A percentile compares a stretch with the other conserved stretches of the same genome.
Evolutionary conservation across 306 rosid species (phyloP).

Genomic region (Heteromeles arbutifolia): DNA sequence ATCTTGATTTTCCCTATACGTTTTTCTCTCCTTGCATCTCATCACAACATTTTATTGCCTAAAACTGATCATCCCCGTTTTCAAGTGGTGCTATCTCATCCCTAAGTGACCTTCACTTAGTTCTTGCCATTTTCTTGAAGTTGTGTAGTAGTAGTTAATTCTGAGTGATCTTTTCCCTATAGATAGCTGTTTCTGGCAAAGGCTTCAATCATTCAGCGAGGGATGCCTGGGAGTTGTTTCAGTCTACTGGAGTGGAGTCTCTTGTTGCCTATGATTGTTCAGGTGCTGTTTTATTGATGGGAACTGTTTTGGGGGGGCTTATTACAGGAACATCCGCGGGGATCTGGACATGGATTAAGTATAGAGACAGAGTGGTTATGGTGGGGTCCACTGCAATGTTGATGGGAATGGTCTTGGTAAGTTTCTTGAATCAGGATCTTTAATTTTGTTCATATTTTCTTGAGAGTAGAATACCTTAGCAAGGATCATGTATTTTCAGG

Average conservation of each 20-base stretch:
- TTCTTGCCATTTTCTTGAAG: slow-evolving; percentile 4
- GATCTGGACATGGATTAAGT: slow-evolving; percentile 83
- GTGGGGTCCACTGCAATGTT: slow-evolving; percentile 88
- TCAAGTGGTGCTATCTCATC: neutral
- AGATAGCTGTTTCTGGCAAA: slow-evolving; percentile 94
- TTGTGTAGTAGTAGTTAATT: neutral
- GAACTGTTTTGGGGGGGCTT: slow-evolving; percentile 78
- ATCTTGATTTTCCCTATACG: neutral
- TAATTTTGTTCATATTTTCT: neutral
- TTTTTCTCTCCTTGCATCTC: neutral
- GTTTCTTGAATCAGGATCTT: slow-evolving; percentile 3
- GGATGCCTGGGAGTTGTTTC: slow-evolving; percentile 99
- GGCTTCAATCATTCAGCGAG: slow-evolving; percentile 89
- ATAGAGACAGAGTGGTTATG: slow-evolving; percentile 73
- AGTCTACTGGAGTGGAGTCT: slow-evolving; percentile 96
- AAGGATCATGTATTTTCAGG: slow-evolving; percentile 40
- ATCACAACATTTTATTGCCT: neutral
- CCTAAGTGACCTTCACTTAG: neutral
- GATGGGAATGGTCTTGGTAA: slow-evolving; percentile 98
- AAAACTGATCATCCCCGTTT: neutral
- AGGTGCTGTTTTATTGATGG: slow-evolving; percentile 90
- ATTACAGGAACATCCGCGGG: slow-evolving; percentile 92
- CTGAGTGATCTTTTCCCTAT: slow-evolving; percentile 18
- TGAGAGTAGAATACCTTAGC: neutral
- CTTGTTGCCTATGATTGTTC: slow-evolving; percentile 93